A percentile compares a stretch with the other conserved stretches of the same genome.
phyloP scores from a whole-genome alignment of 176 grass and related monocot genomes.

The Aegilops speltoides region DNA sequence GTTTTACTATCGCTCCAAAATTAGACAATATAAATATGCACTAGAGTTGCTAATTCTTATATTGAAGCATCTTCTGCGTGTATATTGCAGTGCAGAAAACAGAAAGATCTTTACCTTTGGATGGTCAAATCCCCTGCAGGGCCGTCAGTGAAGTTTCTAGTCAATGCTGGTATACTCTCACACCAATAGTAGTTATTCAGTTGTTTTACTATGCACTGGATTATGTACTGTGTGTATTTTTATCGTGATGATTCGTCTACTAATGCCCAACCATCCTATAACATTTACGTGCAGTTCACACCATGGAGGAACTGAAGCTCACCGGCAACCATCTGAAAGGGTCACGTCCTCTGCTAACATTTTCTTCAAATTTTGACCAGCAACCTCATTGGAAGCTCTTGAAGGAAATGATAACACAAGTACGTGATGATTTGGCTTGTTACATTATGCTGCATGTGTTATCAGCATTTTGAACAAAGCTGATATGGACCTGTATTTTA shows the following conservation, averaged over 20 bases:
- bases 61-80: neutral
- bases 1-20: neutral
- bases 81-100: slow-evolving; percentile 72
- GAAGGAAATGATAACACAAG: slow-evolving; percentile 87
- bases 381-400: slow-evolving; percentile 88
- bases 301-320: slow-evolving; percentile 98
- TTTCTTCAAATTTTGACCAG: slow-evolving; percentile 86
- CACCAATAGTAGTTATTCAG: neutral
- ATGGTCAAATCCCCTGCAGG: slow-evolving; percentile 74
- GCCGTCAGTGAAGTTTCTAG: slow-evolving; percentile 86
- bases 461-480: neutral
- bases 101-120: slow-evolving; percentile 93
- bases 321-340: slow-evolving; percentile 96
- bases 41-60: neutral
- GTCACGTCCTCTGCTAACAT: slow-evolving; percentile 76
- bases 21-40: neutral
- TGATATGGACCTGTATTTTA: neutral
- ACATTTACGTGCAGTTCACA: slow-evolving; percentile 61
- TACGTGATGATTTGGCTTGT: slow-evolving; percentile 27
- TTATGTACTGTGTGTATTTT: neutral
- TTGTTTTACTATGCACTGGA: neutral
- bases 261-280: neutral
- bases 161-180: slow-evolving; percentile 73
- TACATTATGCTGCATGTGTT: slow-evolving; percentile 1
- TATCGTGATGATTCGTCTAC: neutral